Conservation (phyloP, 1,139 yeast species). For the Lodderomyces margitis region DNA sequence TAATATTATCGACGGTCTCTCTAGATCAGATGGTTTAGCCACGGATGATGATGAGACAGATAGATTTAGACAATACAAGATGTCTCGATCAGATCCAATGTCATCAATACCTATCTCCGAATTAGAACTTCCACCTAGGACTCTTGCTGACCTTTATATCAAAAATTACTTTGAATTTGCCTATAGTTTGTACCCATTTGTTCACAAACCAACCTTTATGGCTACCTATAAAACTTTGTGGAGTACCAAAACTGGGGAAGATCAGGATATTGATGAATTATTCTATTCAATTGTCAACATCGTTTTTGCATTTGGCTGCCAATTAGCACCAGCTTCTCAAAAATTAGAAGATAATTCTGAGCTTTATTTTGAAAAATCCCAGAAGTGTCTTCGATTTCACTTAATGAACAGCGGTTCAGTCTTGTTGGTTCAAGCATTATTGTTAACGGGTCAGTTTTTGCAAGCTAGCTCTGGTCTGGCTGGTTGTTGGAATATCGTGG, state of each 20-base stretch:
- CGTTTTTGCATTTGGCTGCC: neutral
- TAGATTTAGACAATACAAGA: neutral
- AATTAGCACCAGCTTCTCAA: neutral
- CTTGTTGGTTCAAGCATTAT: neutral
- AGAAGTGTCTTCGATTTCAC: neutral
- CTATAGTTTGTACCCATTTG: neutral
- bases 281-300: neutral
- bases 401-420: neutral
- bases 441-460: neutral
- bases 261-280: neutral
- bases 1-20: neutral
- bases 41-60: neutral
- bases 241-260: neutral
- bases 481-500: slow-evolving; percentile 6
- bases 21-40: neutral
- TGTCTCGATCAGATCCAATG: slow-evolving; percentile 1
- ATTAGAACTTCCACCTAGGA: neutral
- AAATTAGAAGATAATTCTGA: neutral
- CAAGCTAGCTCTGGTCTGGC: slow-evolving; percentile 1
- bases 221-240: neutral
- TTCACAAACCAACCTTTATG: slow-evolving; percentile 1
- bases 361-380: neutral
- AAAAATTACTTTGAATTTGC: slow-evolving; percentile 1
- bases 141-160: neutral
- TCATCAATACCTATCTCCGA: neutral